These are phyloP conservation scores for Pedinophyceae sp. DNA, from an alignment of 139 green algal species.

Conservation along the genomic window DNA sequence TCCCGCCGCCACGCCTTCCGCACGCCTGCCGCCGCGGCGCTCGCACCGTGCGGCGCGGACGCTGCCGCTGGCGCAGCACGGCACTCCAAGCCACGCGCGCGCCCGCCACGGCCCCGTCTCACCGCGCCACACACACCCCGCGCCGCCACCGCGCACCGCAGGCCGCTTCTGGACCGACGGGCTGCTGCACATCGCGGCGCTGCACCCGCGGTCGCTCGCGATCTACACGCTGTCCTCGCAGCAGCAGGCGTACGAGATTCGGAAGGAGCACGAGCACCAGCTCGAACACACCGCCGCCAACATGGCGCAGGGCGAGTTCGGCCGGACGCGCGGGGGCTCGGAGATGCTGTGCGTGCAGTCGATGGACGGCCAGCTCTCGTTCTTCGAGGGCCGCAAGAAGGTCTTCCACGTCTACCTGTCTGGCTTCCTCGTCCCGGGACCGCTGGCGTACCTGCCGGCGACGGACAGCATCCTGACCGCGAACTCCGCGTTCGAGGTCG, in stretches of 20 bases:
- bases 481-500: slow-evolving; percentile 28
- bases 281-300: slow-evolving; percentile 42
- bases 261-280: slow-evolving; percentile 35
- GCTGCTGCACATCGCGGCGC: slow-evolving; percentile 27
- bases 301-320: slow-evolving; percentile 20
- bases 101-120: background rate
- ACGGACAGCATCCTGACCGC: slow-evolving; percentile 37
- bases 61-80: slow-evolving; percentile 29
- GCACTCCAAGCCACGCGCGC: background rate
- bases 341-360: slow-evolving; percentile 48
- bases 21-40: slow-evolving; percentile 26
- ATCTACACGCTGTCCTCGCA: slow-evolving; percentile 23
- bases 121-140: background rate
- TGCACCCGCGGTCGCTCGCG: slow-evolving; percentile 35
- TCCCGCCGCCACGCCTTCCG: background rate
- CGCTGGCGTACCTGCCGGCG: slow-evolving; percentile 15
- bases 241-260: background rate
- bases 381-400: slow-evolving; percentile 32
- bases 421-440: slow-evolving; percentile 38
- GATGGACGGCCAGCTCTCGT: slow-evolving; percentile 41
- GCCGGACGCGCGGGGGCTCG: background rate
- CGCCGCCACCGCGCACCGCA: slow-evolving; percentile 1
- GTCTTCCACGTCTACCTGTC: slow-evolving; percentile 26
- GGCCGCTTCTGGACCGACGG: slow-evolving; percentile 16
- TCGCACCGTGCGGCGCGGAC: slow-evolving; percentile 26